These are phyloP conservation scores for Corynespora cassiicola DNA, from an alignment of 2,329 filamentous ascomycete genomes.

Conservation along the genomic window DNA sequence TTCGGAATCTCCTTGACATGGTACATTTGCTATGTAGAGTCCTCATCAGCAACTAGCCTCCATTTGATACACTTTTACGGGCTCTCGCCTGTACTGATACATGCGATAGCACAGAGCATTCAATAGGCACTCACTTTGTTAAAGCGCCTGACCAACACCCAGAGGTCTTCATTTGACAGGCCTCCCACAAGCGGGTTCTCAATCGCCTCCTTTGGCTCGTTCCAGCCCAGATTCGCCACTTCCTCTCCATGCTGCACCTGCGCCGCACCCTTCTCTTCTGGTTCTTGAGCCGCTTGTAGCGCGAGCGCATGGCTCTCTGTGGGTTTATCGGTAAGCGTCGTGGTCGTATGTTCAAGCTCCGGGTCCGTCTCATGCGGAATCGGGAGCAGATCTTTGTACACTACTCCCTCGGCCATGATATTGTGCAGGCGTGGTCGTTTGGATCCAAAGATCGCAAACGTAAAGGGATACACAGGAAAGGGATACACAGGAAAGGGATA, in stretches of 20 bases:
- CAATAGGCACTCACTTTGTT: slow-evolving; percentile 71
- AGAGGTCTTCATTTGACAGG: slow-evolving; percentile 74
- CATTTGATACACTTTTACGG: too few relatives aligned
- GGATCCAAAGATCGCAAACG: too few relatives aligned
- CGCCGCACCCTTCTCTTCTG: slow-evolving; percentile 51
- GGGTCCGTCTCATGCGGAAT: slow-evolving; percentile 39
- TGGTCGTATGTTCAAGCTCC: slow-evolving; percentile 31
- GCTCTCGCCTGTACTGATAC: too few relatives aligned
- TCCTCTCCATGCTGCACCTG: slow-evolving; percentile 55
- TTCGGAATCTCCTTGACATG: slow-evolving; percentile 72
- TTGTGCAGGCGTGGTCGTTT: too few relatives aligned
- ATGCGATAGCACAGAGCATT: too few relatives aligned
- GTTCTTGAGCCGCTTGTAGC: slow-evolving; percentile 45
- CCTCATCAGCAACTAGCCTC: slow-evolving; percentile 30
- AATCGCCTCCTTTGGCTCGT: slow-evolving; percentile 64
- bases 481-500: too few relatives aligned
- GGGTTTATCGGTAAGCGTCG: slow-evolving; percentile 48
- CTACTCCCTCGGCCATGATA: slow-evolving; percentile 38
- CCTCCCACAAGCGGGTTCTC: slow-evolving; percentile 69
- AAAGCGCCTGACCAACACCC: slow-evolving; percentile 74
- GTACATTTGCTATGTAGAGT: slow-evolving; percentile 65
- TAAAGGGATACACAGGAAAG: too few relatives aligned
- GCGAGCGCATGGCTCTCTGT: slow-evolving; percentile 57
- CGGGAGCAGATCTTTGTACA: slow-evolving; percentile 46
- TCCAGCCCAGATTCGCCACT: slow-evolving; percentile 74